These are phyloP conservation scores for Suhomyces sp. DNA, from an alignment of 805 yeast species.

Conservation along the genomic window DNA sequence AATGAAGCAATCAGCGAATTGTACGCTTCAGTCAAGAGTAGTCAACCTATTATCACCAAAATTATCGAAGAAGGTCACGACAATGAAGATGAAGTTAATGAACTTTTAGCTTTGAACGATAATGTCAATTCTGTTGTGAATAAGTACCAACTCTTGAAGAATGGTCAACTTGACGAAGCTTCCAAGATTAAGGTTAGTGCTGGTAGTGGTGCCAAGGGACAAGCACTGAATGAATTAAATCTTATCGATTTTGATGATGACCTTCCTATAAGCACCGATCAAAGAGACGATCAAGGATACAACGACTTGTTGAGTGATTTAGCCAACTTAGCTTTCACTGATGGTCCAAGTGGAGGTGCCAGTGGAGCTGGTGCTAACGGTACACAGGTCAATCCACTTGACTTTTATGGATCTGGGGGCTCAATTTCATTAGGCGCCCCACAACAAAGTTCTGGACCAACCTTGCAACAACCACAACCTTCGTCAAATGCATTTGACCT, in stretches of 20 bases:
- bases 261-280: constrained; percentile 32
- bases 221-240: constrained; percentile 32
- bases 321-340: constrained; percentile 57
- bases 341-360: constrained; percentile 21
- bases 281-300: constrained; percentile 42
- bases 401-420: constrained; percentile 55
- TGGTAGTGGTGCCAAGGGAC: constrained; percentile 20
- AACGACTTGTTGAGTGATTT: constrained; percentile 75
- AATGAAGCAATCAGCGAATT: constrained; percentile 81
- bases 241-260: constrained; percentile 46
- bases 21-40: constrained; percentile 71
- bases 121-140: constrained; percentile 65
- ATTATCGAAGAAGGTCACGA: constrained; percentile 80
- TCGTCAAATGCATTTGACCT: constrained; percentile 22
- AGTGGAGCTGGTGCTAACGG: constrained; percentile 11
- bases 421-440: constrained; percentile 38
- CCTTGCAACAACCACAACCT: constrained; percentile 20
- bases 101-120: constrained; percentile 70
- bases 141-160: constrained; percentile 63
- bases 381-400: constrained; percentile 27
- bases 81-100: constrained; percentile 61
- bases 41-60: constrained; percentile 84
- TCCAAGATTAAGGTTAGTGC: constrained; percentile 38
- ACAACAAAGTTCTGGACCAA: constrained; percentile 8
- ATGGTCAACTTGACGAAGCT: constrained; percentile 51